Evolutionary conservation across 371 early-diverging fungal species (phyloP).

Genomic region (Gilbertella persicaria): DNA sequence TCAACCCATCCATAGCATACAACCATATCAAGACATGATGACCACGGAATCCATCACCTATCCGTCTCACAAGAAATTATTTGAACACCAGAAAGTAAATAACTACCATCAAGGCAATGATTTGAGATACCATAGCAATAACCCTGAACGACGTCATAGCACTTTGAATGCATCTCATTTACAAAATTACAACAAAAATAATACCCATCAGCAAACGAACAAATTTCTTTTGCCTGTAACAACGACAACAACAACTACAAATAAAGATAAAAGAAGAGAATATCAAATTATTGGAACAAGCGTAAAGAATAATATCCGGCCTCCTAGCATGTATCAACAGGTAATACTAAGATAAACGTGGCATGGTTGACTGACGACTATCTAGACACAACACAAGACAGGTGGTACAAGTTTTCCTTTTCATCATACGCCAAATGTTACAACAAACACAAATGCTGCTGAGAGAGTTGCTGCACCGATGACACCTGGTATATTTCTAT

Average conservation of each 20-base stretch:
- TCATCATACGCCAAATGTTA: background rate
- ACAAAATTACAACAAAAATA: background rate
- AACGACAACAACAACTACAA: slow-evolving; percentile 1
- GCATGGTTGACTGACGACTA: background rate
- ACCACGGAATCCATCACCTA: no score
- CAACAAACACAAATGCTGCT: background rate
- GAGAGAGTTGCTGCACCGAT: background rate
- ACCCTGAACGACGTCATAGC: background rate
- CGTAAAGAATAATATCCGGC: background rate
- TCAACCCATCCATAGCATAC: background rate
- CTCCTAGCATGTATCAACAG: background rate
- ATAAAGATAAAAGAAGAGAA: background rate
- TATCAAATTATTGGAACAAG: background rate
- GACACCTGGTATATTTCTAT: background rate
- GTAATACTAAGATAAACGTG: background rate
- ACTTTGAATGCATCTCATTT: background rate
- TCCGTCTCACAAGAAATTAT: background rate
- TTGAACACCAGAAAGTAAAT: background rate
- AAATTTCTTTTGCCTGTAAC: background rate
- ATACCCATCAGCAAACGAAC: background rate
- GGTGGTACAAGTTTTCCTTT: background rate
- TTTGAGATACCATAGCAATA: no score
- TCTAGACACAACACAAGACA: background rate
- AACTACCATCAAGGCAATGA: no score
- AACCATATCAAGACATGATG: background rate